phyloP scores from a whole-genome alignment of 148 eudicot species.

The Polygonum aviculare region DNA sequence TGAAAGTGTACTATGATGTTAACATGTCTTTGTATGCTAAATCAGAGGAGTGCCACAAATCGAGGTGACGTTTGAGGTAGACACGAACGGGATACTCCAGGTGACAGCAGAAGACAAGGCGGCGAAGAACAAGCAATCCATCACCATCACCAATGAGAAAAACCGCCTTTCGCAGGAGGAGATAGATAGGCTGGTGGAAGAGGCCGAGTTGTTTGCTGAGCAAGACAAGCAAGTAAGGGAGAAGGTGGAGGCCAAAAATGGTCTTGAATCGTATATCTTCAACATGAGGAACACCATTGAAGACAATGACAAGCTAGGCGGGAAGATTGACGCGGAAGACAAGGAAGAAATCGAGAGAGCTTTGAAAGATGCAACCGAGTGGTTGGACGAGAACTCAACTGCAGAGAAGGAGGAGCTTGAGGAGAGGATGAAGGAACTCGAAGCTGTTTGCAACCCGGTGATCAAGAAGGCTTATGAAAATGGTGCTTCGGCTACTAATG shows the following conservation, averaged over 20 bases:
- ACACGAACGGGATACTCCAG: not conserved
- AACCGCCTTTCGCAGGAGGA: not conserved
- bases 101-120: slow-evolving; percentile 8
- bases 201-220: not conserved
- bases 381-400: not conserved
- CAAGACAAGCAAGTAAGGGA: not conserved
- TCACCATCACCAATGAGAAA: not conserved
- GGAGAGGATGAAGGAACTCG: slow-evolving; percentile 5
- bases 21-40: not conserved
- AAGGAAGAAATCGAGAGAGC: slow-evolving; percentile 2
- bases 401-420: slow-evolving; percentile 5
- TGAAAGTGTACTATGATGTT: too few relatives aligned
- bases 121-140: not conserved
- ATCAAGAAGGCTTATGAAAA: slow-evolving; percentile 5
- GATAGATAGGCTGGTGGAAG: not conserved
- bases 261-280: not conserved
- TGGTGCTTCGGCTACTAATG: not conserved
- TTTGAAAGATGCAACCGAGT: not conserved
- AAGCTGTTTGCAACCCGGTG: not conserved
- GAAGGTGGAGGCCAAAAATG: not conserved
- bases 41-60: slow-evolving; percentile 2
- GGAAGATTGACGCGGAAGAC: not conserved
- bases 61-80: not conserved
- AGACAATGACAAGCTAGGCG: not conserved
- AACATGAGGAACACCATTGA: not conserved